phyloP scores from a whole-genome alignment of 768 basidiomycete genomes.

The Scleroderma citrinum region DNA sequence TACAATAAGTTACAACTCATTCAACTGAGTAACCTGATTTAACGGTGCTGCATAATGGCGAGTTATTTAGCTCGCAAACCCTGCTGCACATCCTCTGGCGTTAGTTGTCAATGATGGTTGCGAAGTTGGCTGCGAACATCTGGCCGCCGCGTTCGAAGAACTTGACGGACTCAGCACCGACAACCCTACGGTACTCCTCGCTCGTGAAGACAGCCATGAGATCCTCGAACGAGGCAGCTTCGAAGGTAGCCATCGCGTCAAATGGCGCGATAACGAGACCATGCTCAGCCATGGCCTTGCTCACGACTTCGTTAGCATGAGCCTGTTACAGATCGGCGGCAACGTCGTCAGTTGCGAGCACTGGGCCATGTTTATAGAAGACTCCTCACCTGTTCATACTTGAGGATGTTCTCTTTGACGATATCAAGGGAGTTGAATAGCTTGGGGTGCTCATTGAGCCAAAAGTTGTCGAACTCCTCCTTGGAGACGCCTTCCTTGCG shows the following conservation, averaged over 20 bases:
- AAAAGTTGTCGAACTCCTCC: slow-evolving; percentile 28
- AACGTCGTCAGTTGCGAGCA: not conserved
- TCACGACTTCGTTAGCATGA: slow-evolving; percentile 12
- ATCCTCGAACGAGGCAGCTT: slow-evolving; percentile 29
- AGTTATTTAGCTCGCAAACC: not conserved
- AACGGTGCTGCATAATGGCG: no score
- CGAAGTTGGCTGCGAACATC: slow-evolving; percentile 9
- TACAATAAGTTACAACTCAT: no score
- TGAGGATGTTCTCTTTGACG: slow-evolving; percentile 29
- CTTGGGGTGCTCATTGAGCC: slow-evolving; percentile 24
- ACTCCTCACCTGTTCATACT: slow-evolving; percentile 30
- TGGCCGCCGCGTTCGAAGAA: slow-evolving; percentile 8
- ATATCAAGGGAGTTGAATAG: slow-evolving; percentile 27
- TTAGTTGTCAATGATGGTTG: slow-evolving; percentile 8
- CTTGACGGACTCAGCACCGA: slow-evolving; percentile 4
- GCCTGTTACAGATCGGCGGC: slow-evolving; percentile 9
- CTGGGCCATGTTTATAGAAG: not conserved
- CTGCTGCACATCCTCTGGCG: not conserved
- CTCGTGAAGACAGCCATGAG: slow-evolving; percentile 21
- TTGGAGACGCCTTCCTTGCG: slow-evolving; percentile 20
- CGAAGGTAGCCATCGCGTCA: slow-evolving; percentile 27
- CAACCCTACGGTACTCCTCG: slow-evolving; percentile 4
- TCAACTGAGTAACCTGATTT: not conserved
- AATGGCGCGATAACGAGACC: slow-evolving; percentile 17
- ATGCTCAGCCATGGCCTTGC: slow-evolving; percentile 1